These are phyloP conservation scores for Fraxinus ornus DNA, from an alignment of 305 asterid genomes.

Conservation along the genomic window DNA sequence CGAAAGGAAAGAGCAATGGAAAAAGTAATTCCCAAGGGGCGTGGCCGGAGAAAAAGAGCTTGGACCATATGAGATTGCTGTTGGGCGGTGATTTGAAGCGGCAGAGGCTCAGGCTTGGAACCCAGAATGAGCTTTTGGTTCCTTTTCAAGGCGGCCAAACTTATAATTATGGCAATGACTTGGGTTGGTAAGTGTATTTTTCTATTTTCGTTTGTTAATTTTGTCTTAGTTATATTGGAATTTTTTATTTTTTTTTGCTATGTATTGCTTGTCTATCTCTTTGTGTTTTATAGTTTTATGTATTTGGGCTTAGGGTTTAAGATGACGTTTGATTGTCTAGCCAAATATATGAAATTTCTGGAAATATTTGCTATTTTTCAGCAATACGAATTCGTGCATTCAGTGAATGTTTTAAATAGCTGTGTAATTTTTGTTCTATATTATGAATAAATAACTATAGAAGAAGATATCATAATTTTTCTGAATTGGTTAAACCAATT, in stretches of 20 bases:
- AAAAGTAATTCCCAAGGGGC: slow-evolving; percentile 26
- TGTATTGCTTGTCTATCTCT: not conserved
- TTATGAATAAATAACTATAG: not conserved
- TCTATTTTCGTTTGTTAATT: not conserved
- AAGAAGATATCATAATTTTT: not conserved
- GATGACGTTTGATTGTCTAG: not conserved
- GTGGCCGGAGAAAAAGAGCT: slow-evolving; percentile 48
- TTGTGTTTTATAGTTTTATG: not conserved
- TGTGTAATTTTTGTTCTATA: not conserved
- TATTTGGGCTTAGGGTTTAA: not conserved
- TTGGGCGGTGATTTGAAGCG: slow-evolving; percentile 59
- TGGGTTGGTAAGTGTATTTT: slow-evolving; percentile 59
- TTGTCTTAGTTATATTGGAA: not conserved
- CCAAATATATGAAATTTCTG: not conserved
- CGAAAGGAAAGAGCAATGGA: slow-evolving; percentile 15
- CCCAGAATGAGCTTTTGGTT: slow-evolving; percentile 46
- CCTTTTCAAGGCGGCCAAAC: slow-evolving; percentile 55
- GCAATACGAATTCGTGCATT: not conserved
- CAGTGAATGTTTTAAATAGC: not conserved
- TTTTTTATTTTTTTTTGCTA: not conserved
- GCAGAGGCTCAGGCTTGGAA: slow-evolving; percentile 56
- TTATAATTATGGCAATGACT: slow-evolving; percentile 59
- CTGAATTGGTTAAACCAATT: not conserved
- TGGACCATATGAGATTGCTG: slow-evolving; percentile 51
- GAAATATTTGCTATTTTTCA: not conserved